Evolutionary conservation across 2,329 filamentous ascomycete genomes (phyloP).

Genomic region (Neonectria neomacrospora): DNA sequence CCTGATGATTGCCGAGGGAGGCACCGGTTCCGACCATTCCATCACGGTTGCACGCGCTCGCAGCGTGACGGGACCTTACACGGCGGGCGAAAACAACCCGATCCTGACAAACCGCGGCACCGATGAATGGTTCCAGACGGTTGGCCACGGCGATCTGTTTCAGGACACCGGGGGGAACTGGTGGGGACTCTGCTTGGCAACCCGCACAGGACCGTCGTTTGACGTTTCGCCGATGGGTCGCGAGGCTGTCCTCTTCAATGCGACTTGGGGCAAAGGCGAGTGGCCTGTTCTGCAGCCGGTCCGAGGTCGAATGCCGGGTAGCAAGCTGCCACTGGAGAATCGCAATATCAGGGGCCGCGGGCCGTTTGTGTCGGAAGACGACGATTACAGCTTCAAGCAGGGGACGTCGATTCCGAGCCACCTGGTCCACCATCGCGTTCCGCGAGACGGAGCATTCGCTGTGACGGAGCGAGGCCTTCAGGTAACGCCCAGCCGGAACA

Average conservation of each 20-base stretch:
- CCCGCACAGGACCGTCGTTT: slow-evolving; percentile 22
- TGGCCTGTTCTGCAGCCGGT: slow-evolving; percentile 58
- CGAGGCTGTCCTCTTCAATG: slow-evolving; percentile 58
- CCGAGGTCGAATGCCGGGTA: slow-evolving; percentile 47
- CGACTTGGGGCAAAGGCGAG: slow-evolving; percentile 59
- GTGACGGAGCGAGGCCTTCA: slow-evolving; percentile 14
- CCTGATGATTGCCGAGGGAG: slow-evolving; percentile 58
- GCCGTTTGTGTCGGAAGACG: slow-evolving; percentile 24
- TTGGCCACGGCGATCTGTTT: slow-evolving; percentile 49
- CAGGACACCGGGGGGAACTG: slow-evolving; percentile 53
- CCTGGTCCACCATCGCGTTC: slow-evolving; percentile 28
- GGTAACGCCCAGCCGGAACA: slow-evolving; percentile 24
- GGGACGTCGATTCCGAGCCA: slow-evolving; percentile 11
- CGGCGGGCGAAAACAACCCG: slow-evolving; percentile 50
- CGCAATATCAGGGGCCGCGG: slow-evolving; percentile 19
- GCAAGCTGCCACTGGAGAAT: slow-evolving; percentile 14
- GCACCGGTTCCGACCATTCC: slow-evolving; percentile 53
- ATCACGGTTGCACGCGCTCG: slow-evolving; percentile 50
- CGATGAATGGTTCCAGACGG: slow-evolving; percentile 46
- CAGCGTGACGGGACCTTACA: slow-evolving; percentile 52
- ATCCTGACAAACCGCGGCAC: slow-evolving; percentile 50
- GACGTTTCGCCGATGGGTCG: slow-evolving; percentile 57
- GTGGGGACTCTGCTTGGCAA: slow-evolving; percentile 58
- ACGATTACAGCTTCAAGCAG: slow-evolving; percentile 16
- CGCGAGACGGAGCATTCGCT: slow-evolving; percentile 1